Base-by-base conservation (phyloP, 2,329 filamentous ascomycete species). In the Penicillium concentricum region DNA sequence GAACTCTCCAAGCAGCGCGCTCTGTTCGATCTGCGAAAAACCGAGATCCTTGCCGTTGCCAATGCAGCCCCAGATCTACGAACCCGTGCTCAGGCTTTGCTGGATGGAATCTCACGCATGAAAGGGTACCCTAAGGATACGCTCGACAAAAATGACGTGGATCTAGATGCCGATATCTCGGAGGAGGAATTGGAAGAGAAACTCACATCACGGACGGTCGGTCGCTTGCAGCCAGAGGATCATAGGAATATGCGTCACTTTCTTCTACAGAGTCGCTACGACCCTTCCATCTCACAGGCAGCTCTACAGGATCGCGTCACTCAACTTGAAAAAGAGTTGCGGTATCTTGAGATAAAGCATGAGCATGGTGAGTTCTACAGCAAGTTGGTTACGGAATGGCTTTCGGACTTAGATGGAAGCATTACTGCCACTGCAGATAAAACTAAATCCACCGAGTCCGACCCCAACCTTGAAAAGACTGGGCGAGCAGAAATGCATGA, bases 331-430 rank as follows among this genome's bases (percentile, higher is more conserved):
- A 68, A 75, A 26, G 77, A 79, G 34, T 61, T 87, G 5, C 67
- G 75, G 15, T 73, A 79, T n/a, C 76, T 84, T 61, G 77, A 77
- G n/a, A 74, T 79, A 47, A 83, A 81, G 56, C 80, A 84, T 61
- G 76, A 82, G 18, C 82, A 84, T 64, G 83, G 83, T 0, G 74
- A 77, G 7, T 75, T 87, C 32, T 86, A 86, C 65, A 80, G 81
- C 18, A 69, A 78, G 38, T 68, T 87, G 24, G 79, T 84, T 13
- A 81, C 76, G 0, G 82, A 85, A 61, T 84, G 82, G 78, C 70
- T 85, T 48, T 71, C 74, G 1, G 67, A 72, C 12, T 69, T 75
- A 1, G 65, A 69, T 47, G 65, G 72, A 9, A 47, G 51, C 12
- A 34, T 59, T 15, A 38, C 61, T 18, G 8, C 50, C 30, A 16